Evolutionary conservation across 768 basidiomycete species (phyloP).

Genomic region (Russula earlei): DNA sequence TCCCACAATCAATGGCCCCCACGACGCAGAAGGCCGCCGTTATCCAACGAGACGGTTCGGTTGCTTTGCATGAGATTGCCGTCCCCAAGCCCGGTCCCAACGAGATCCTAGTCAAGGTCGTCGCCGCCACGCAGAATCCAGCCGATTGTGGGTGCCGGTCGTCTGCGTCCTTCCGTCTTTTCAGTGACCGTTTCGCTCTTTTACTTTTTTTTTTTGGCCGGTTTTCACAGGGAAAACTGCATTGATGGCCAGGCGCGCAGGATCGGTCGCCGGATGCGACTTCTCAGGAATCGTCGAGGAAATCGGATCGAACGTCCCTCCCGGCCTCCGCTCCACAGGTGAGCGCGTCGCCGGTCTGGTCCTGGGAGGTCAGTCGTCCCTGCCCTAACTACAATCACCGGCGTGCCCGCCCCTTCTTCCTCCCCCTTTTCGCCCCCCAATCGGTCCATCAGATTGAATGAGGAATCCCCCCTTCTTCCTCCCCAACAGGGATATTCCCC

Average conservation of each 20-base stretch:
- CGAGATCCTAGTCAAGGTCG: constrained; percentile 20
- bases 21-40: constrained; percentile 1
- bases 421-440: too few species aligned
- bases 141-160: constrained; percentile 19
- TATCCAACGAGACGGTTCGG: constrained; percentile 1
- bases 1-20: constrained; percentile 6
- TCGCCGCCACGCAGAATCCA: constrained; percentile 28
- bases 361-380: constrained; percentile 18
- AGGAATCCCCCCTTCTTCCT: too few species aligned
- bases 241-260: constrained; percentile 1
- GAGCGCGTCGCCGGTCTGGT: constrained; percentile 25
- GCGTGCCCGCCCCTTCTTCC: too few species aligned
- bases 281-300: constrained; percentile 23
- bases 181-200: too few species aligned
- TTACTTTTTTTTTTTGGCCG: background rate
- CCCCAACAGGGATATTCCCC: constrained; percentile 8
- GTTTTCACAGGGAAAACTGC: constrained; percentile 3
- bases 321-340: constrained; percentile 20
- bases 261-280: constrained; percentile 23
- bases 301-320: constrained; percentile 18
- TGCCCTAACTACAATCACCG: too few species aligned
- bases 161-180: too few species aligned
- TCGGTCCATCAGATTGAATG: too few species aligned
- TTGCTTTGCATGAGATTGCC: constrained; percentile 2
- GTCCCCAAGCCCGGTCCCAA: constrained; percentile 11